phyloP scores from a whole-genome alignment of 495 filamentous ascomycete species.

The Cudoniella acicularis region DNA sequence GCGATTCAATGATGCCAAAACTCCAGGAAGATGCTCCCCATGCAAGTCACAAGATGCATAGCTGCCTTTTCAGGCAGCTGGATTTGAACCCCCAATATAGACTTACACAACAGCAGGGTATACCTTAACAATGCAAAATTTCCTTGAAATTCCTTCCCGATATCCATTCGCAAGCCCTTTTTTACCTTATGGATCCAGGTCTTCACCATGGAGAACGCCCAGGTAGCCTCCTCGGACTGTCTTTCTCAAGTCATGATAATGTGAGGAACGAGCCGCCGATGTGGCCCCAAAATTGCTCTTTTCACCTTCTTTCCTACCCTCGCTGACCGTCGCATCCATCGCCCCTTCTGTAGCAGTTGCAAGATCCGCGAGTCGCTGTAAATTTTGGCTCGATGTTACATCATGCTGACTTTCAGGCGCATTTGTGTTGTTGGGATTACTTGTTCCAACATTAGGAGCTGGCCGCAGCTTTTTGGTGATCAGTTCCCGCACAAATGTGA shows the following conservation, averaged over 20 bases:
- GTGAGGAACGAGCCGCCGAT: not conserved
- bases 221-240: conserved; percentile 2
- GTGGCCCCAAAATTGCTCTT: not conserved
- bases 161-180: not conserved
- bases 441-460: too few relatives aligned
- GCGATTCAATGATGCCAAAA: not conserved
- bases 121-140: conserved; percentile 1
- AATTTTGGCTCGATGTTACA: conserved; percentile 34
- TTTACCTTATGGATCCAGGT: not conserved
- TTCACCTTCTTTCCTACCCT: conserved; percentile 8
- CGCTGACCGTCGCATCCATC: conserved; percentile 15
- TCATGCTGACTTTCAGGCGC: conserved; percentile 21
- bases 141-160: not conserved
- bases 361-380: conserved; percentile 64
- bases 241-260: not conserved
- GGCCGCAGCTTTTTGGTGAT: conserved; percentile 38
- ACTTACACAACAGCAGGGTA: conserved; percentile 14
- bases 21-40: not conserved
- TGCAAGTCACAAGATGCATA: not conserved
- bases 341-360: conserved; percentile 41
- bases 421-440: too few relatives aligned
- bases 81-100: not conserved
- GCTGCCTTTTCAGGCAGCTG: too few relatives aligned
- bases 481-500: conserved; percentile 35
- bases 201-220: not conserved